These are phyloP conservation scores for Cercis canadensis DNA, from an alignment of 306 rosid genomes.

Conservation along the genomic window DNA sequence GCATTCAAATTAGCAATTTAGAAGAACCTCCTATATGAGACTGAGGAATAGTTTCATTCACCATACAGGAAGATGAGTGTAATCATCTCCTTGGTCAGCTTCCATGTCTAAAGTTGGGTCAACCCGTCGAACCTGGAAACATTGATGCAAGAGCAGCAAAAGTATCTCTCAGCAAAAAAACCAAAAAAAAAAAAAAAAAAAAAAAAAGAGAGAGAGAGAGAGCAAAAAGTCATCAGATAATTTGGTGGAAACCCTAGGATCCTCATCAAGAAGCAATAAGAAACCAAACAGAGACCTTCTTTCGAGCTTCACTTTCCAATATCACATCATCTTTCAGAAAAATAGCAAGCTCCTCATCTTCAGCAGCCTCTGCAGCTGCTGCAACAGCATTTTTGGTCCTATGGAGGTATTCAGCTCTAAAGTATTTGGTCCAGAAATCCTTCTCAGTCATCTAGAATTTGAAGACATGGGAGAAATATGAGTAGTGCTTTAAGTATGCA, in stretches of 20 bases:
- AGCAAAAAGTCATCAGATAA: not conserved
- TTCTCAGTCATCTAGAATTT: conserved; percentile 81
- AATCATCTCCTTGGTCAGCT: conserved; percentile 98
- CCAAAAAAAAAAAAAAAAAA: too few relatives aligned
- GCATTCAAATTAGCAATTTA: not conserved
- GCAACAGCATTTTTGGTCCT: conserved; percentile 79
- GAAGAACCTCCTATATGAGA: conserved; percentile 36
- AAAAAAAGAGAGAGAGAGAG: too few relatives aligned
- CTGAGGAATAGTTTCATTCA: conserved; percentile 45
- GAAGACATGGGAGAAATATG: conserved; percentile 15
- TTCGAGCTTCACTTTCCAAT: conserved; percentile 82
- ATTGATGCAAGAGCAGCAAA: conserved; percentile 1
- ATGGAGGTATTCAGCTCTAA: conserved; percentile 91
- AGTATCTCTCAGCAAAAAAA: not conserved
- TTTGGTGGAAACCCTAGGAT: conserved; percentile 32
- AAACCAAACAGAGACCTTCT: conserved; percentile 63
- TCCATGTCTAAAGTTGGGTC: conserved; percentile 99
- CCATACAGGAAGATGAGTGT: conserved; percentile 93
- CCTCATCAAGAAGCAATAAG: conserved; percentile 16
- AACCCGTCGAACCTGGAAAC: conserved; percentile 75
- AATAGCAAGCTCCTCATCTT: conserved; percentile 95
- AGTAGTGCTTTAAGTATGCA: conserved; percentile 21
- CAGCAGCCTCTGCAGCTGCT: conserved; percentile 99
- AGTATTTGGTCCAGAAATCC: conserved; percentile 96
- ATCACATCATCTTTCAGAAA: conserved; percentile 88